A percentile compares a stretch with the other conserved stretches of the same genome.
Evolutionary conservation across 805 yeast species (phyloP).

Genomic region (Saturnispora mendoncae): DNA sequence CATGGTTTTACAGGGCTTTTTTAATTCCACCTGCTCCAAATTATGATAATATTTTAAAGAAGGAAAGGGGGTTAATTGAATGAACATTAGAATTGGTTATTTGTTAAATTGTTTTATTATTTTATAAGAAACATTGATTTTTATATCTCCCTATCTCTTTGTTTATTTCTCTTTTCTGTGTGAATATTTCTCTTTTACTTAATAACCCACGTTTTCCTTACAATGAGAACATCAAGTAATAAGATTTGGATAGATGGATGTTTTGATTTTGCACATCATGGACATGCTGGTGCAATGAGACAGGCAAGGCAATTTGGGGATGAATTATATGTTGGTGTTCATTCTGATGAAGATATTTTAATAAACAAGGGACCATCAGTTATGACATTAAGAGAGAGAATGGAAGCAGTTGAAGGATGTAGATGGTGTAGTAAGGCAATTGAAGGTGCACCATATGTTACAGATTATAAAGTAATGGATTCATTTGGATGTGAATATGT

Average conservation of each 20-base stretch:
- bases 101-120: no score
- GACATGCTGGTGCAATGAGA: slow-evolving; percentile 93
- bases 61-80: slow-evolving; percentile 12
- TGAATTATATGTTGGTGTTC: slow-evolving; percentile 79
- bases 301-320: slow-evolving; percentile 83
- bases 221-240: background rate
- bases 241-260: slow-evolving; percentile 94
- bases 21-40: slow-evolving; percentile 16
- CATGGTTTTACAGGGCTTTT: slow-evolving; percentile 21
- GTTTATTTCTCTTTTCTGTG: no score
- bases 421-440: slow-evolving; percentile 76
- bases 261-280: slow-evolving; percentile 96
- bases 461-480: slow-evolving; percentile 75
- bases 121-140: no score
- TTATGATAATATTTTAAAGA: slow-evolving; percentile 17
- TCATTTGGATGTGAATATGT: slow-evolving; percentile 71
- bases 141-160: no score
- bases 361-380: slow-evolving; percentile 90
- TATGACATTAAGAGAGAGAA: slow-evolving; percentile 73
- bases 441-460: slow-evolving; percentile 85
- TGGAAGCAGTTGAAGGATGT: slow-evolving; percentile 80
- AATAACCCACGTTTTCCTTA: slow-evolving; percentile 12
- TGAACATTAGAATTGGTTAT: no score
- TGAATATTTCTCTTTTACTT: no score
- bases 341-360: slow-evolving; percentile 79